phyloP scores from a whole-genome alignment of 768 basidiomycete species.

The Boletales sp. region DNA sequence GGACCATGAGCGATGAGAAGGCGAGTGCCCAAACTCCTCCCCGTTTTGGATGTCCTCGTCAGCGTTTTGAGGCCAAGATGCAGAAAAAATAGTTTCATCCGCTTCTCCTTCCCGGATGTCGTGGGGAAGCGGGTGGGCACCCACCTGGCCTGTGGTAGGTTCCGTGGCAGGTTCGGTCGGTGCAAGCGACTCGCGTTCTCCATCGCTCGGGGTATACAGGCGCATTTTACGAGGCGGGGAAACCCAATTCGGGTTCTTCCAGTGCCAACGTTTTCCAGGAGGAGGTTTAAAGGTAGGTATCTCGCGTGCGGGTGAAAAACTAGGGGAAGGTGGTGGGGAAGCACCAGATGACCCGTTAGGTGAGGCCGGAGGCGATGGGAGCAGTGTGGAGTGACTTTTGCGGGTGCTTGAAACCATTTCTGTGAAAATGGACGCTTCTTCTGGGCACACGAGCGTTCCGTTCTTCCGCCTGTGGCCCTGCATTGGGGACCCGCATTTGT shows the following conservation, averaged over 20 bases:
- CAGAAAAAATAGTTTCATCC: constrained; percentile 2
- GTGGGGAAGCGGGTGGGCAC: background rate
- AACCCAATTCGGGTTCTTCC: constrained; percentile 33
- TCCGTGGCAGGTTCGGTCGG: constrained; percentile 31
- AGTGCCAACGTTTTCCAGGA: constrained; percentile 30
- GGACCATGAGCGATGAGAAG: constrained; percentile 24
- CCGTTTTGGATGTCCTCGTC: constrained; percentile 7
- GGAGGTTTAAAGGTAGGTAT: constrained; percentile 24
- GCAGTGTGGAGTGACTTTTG: constrained; percentile 20
- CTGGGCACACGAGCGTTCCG: constrained; percentile 28
- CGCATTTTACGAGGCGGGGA: constrained; percentile 30
- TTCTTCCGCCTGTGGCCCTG: constrained; percentile 32
- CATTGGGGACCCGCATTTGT: constrained; percentile 31
- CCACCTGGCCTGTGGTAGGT: constrained; percentile 2
- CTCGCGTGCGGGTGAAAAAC: constrained; percentile 17
- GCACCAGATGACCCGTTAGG: constrained; percentile 21
- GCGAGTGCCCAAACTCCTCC: constrained; percentile 15
- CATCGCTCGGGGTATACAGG: constrained; percentile 18
- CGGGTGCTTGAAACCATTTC: constrained; percentile 9
- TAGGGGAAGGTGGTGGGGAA: constrained; percentile 9
- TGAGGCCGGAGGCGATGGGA: constrained; percentile 28
- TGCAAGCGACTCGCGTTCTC: constrained; percentile 24
- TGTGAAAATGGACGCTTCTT: constrained; percentile 11
- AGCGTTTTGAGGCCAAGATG: constrained; percentile 6
- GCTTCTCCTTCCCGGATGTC: constrained; percentile 8